Percentiles rank a stretch among this genome's conserved stretches.
Evolutionary conservation across 768 basidiomycete genomes (phyloP).

Genomic region (Tremella fuciformis): DNA sequence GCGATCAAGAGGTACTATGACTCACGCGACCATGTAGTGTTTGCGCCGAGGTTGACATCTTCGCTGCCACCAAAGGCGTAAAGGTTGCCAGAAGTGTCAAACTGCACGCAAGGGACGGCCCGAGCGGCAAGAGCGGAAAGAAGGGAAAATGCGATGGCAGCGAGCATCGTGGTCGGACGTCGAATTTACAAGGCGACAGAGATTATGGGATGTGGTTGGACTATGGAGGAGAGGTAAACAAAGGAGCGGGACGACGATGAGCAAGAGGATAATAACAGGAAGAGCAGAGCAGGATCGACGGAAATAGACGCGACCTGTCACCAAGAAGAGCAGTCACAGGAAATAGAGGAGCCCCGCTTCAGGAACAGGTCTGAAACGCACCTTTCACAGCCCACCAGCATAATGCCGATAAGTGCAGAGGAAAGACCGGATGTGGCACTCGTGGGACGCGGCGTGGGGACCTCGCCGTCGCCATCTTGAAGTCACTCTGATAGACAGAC

Average conservation of each 20-base stretch:
- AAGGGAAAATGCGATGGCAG: slow-evolving; percentile 23
- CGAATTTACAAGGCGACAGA: background rate
- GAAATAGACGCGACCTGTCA: slow-evolving; percentile 1
- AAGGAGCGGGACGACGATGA: slow-evolving; percentile 2
- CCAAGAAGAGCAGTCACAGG: background rate
- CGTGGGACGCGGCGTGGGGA: too few relatives aligned
- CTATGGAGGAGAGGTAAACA: background rate
- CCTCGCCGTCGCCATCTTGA: too few relatives aligned
- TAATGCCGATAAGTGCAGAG: too few relatives aligned
- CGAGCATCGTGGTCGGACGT: slow-evolving; percentile 15
- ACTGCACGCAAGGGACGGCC: slow-evolving; percentile 65
- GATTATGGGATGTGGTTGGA: background rate
- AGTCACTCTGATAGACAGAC: too few relatives aligned
- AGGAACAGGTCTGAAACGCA: too few relatives aligned
- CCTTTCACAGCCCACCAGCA: too few relatives aligned
- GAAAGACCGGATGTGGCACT: too few relatives aligned
- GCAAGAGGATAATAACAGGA: background rate
- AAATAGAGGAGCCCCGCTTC: background rate
- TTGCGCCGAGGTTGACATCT: slow-evolving; percentile 76
- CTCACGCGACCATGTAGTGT: slow-evolving; percentile 66
- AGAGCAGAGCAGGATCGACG: background rate
- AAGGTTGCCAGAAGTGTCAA: slow-evolving; percentile 77
- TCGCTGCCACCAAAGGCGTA: slow-evolving; percentile 79
- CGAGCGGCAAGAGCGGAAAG: slow-evolving; percentile 29
- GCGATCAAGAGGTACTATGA: slow-evolving; percentile 8